Evolutionary conservation across 768 basidiomycete genomes (phyloP), one percentile per base, ranked within the genome.

Genomic region (Lactarius quietus): DNA sequence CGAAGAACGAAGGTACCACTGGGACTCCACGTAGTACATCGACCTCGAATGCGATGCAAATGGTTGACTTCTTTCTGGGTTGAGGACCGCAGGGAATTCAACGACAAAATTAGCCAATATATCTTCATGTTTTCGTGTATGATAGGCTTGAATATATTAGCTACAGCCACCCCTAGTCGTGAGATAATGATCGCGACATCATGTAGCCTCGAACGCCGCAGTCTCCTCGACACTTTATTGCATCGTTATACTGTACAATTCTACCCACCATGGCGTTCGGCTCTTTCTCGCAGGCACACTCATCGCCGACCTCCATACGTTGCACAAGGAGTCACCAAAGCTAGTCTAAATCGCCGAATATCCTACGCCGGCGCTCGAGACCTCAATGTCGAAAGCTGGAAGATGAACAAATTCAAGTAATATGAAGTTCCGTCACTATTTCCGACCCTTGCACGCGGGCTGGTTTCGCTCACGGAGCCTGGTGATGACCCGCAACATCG

Each of bases 341-440:
- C 85, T 93, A 57, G 82, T 93, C 61, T 82, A 80, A 55, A 85
- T 85, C 3, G 79, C 82, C 0, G 70, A 75, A 2, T 88, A 90
- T 71, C 48, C 74, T 1, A 86, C 83, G 0, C 86, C 89, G 0
- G 83, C 83, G 1, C 83, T 84, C 80, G 84, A 1, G 69, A 74
- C 3, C 79, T 87, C 70, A 72, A 74, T 3, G 77, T 98, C 35
- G 82, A 85, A 3, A 93, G 91, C 77, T 98, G 96, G 96, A 96
- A 94, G 80, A 94, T 98, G 93, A 91, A 93, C 76, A 96, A 98
- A 75, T 93, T 87, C 81, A 93, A 93, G 74, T 98, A 96, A 77
- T 90, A 92, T 65, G 86, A 90, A 57, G 81, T 93, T 2, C 93
- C 93, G 0, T 90, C 88, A 12, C 93, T 93, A 0, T 97, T 98